Evolutionary conservation across 805 yeast genomes (phyloP).

Genomic region (Kazachstania taianensis): DNA sequence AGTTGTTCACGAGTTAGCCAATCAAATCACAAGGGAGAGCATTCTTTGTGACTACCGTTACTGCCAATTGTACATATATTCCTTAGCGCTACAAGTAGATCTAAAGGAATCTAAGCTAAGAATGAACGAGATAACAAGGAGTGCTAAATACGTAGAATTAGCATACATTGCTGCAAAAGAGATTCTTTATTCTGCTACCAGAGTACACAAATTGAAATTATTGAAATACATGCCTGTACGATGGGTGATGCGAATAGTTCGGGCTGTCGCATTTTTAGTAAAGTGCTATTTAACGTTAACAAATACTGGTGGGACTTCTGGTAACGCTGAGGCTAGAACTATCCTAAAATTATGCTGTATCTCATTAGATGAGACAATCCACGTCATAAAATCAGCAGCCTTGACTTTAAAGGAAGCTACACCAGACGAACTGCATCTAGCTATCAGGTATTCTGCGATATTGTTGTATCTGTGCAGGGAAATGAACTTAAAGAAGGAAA

Average conservation of each 20-base stretch:
- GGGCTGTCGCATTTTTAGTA: slow-evolving; percentile 83
- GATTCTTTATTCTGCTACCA: slow-evolving; percentile 55
- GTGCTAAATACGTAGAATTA: slow-evolving; percentile 67
- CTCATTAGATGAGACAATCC: slow-evolving; percentile 60
- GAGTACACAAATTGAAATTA: slow-evolving; percentile 56
- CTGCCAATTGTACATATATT: slow-evolving; percentile 72
- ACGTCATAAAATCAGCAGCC: slow-evolving; percentile 61
- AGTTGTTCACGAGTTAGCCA: slow-evolving; percentile 26
- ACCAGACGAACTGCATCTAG: slow-evolving; percentile 81
- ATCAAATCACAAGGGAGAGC: slow-evolving; percentile 52
- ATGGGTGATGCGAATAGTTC: slow-evolving; percentile 78
- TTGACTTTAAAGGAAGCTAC: slow-evolving; percentile 68
- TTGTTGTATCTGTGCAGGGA: slow-evolving; percentile 68
- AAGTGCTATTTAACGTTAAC: slow-evolving; percentile 63
- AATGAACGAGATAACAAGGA: slow-evolving; percentile 58
- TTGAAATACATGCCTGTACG: slow-evolving; percentile 80
- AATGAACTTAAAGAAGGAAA: slow-evolving; percentile 41
- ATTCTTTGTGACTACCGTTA: slow-evolving; percentile 76
- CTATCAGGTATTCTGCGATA: slow-evolving; percentile 69
- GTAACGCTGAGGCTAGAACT: slow-evolving; percentile 34
- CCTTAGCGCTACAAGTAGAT: slow-evolving; percentile 59
- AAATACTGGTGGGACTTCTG: slow-evolving; percentile 27
- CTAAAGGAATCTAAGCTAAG: slow-evolving; percentile 32
- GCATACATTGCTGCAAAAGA: slow-evolving; percentile 83
- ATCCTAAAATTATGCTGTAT: slow-evolving; percentile 52